Conservation (phyloP, 2,329 filamentous ascomycete species). For the Hirsutella thompsonii region DNA sequence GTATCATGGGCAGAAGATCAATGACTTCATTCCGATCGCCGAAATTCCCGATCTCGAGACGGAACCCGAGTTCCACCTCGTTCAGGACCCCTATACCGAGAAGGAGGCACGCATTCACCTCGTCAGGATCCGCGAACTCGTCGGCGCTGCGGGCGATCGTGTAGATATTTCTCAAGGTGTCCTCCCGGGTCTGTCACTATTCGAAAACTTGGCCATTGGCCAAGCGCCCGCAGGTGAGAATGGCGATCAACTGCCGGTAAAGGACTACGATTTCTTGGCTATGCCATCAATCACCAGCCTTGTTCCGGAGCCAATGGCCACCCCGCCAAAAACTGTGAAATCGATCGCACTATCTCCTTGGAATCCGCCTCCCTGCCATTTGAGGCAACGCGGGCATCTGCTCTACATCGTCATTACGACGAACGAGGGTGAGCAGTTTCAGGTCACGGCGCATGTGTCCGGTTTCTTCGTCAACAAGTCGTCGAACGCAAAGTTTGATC, state of each 20-base stretch:
- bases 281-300: slow-evolving; percentile 56
- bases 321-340: slow-evolving; percentile 83
- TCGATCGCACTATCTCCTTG: slow-evolving; percentile 78
- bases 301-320: slow-evolving; percentile 51
- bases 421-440: slow-evolving; percentile 87
- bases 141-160: slow-evolving; percentile 81
- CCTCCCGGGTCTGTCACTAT: slow-evolving; percentile 71
- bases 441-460: slow-evolving; percentile 85
- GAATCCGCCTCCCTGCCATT: slow-evolving; percentile 90
- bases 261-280: slow-evolving; percentile 66
- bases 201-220: slow-evolving; percentile 57
- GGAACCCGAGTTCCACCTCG: slow-evolving; percentile 66
- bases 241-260: slow-evolving; percentile 30
- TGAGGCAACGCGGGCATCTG: slow-evolving; percentile 83
- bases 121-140: slow-evolving; percentile 79
- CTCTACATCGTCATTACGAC: slow-evolving; percentile 83
- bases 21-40: slow-evolving; percentile 86
- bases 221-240: slow-evolving; percentile 24
- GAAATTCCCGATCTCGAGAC: slow-evolving; percentile 71
- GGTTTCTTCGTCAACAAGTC: slow-evolving; percentile 98
- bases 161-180: slow-evolving; percentile 81
- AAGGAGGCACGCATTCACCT: slow-evolving; percentile 95
- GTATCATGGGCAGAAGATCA: slow-evolving; percentile 76
- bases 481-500: slow-evolving; percentile 90
- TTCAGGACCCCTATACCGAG: slow-evolving; percentile 95